These are phyloP conservation scores for Schizonepeta tenuifolia DNA, from an alignment of 257 asterid species.

Conservation along the genomic window DNA sequence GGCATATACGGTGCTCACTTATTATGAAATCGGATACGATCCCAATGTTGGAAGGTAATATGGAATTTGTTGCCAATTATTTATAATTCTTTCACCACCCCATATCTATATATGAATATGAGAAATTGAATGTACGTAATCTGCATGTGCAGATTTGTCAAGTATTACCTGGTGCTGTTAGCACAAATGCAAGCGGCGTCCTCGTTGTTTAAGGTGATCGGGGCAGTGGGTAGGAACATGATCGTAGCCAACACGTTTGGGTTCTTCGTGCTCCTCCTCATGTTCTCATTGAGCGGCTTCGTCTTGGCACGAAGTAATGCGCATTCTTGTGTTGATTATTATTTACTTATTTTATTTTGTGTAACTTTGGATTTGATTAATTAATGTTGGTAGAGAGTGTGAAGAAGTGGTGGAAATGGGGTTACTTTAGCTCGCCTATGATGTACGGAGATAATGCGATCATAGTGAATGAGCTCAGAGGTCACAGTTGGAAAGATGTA, in stretches of 20 bases:
- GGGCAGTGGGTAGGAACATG: slow-evolving; percentile 61
- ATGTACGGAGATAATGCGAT: slow-evolving; percentile 55
- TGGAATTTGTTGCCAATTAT: no score
- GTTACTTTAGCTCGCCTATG: slow-evolving; percentile 44
- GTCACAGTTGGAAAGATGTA: slow-evolving; percentile 56
- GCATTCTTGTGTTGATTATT: neutral
- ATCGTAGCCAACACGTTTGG: slow-evolving; percentile 60
- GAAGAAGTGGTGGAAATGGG: slow-evolving; percentile 54
- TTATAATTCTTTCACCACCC: no score
- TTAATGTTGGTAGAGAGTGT: slow-evolving; percentile 33
- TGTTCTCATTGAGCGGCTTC: slow-evolving; percentile 52
- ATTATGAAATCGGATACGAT: slow-evolving; percentile 60
- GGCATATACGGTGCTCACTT: slow-evolving; percentile 41
- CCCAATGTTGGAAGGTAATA: slow-evolving; percentile 51
- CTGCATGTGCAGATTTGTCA: slow-evolving; percentile 42
- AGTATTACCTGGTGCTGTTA: slow-evolving; percentile 49
- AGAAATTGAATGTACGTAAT: no score
- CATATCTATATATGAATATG: no score
- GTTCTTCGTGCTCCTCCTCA: slow-evolving; percentile 45
- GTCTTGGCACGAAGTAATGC: slow-evolving; percentile 53
- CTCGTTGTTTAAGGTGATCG: slow-evolving; percentile 56
- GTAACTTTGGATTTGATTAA: neutral
- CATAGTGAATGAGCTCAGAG: slow-evolving; percentile 52
- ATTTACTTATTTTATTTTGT: no score
- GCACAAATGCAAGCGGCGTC: slow-evolving; percentile 47